phyloP scores from a whole-genome alignment of 2,329 filamentous ascomycete species.

The Pyrenophora seminiperda region DNA sequence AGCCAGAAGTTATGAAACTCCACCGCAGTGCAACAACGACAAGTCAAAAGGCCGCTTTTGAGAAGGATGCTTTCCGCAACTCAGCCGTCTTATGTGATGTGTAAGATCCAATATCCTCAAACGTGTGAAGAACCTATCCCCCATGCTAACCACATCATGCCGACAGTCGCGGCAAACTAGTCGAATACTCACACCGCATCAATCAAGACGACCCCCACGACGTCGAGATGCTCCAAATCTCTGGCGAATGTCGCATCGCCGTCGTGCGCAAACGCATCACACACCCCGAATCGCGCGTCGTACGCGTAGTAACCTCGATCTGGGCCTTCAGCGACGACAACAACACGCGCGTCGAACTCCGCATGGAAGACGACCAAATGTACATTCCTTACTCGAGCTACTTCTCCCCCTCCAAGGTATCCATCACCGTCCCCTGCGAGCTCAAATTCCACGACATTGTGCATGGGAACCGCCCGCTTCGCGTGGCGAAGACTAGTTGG shows the following conservation, averaged over 20 bases:
- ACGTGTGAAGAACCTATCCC: too few relatives aligned
- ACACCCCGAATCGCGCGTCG: constrained; percentile 37
- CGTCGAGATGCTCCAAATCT: constrained; percentile 49
- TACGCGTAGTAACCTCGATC: constrained; percentile 51
- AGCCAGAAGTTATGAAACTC: constrained; percentile 28
- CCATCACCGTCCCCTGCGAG: constrained; percentile 46
- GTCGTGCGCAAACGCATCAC: constrained; percentile 53
- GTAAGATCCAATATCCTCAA: constrained; percentile 26
- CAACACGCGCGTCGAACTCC: constrained; percentile 50
- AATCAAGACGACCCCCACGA: constrained; percentile 45
- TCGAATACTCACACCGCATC: constrained; percentile 51
- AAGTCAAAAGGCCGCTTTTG: constrained; percentile 46
- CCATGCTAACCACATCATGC: constrained; percentile 4
- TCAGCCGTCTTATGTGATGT: constrained; percentile 54
- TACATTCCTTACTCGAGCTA: constrained; percentile 54
- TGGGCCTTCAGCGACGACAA: constrained; percentile 54
- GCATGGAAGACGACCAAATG: constrained; percentile 48
- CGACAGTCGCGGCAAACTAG: constrained; percentile 43
- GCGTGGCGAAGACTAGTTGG: constrained; percentile 50
- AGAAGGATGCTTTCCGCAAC: constrained; percentile 51
- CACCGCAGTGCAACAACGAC: constrained; percentile 41
- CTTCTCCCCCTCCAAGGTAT: constrained; percentile 53
- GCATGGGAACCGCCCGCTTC: constrained; percentile 43
- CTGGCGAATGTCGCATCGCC: constrained; percentile 48
- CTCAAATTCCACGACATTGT: constrained; percentile 49